Percentiles rank a stretch among this genome's conserved stretches.
These are phyloP conservation scores for Linnemannia schmuckeri DNA, from an alignment of 192 early-diverging fungal species.

Conservation along the genomic window DNA sequence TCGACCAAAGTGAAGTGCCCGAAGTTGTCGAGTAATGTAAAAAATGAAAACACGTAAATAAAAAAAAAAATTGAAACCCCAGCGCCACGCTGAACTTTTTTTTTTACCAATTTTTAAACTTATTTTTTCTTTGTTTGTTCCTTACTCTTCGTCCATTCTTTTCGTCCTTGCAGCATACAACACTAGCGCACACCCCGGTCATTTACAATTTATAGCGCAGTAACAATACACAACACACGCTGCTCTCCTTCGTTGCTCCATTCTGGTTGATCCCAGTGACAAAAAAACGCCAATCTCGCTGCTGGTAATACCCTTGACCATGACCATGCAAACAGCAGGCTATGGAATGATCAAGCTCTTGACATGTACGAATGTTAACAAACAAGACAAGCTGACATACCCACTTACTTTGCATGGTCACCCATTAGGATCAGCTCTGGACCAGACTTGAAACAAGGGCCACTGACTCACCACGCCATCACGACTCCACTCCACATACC, in stretches of 20 bases:
- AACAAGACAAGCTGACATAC: neutral
- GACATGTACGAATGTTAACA: neutral
- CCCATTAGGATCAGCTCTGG: neutral
- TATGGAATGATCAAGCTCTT: neutral
- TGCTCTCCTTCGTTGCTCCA: neutral
- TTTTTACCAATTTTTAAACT: neutral
- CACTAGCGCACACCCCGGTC: neutral
- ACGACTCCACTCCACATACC: neutral
- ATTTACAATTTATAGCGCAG: neutral
- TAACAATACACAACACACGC: neutral
- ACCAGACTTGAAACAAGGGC: neutral
- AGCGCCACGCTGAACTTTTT: neutral
- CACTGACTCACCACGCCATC: neutral
- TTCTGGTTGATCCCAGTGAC: neutral
- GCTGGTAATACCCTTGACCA: neutral
- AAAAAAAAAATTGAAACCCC: neutral
- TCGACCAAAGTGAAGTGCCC: slow-evolving; percentile 44
- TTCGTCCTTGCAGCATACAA: neutral
- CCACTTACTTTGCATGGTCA: neutral
- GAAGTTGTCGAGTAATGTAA: slow-evolving; percentile 43
- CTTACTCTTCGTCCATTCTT: neutral
- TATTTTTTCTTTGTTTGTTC: neutral
- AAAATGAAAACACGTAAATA: neutral
- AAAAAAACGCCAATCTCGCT: neutral
- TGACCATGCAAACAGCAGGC: neutral